Percentiles rank a stretch among this genome's conserved stretches.
Conservation (phyloP, 192 early-diverging fungal species). For the Thamnidium elegans region DNA sequence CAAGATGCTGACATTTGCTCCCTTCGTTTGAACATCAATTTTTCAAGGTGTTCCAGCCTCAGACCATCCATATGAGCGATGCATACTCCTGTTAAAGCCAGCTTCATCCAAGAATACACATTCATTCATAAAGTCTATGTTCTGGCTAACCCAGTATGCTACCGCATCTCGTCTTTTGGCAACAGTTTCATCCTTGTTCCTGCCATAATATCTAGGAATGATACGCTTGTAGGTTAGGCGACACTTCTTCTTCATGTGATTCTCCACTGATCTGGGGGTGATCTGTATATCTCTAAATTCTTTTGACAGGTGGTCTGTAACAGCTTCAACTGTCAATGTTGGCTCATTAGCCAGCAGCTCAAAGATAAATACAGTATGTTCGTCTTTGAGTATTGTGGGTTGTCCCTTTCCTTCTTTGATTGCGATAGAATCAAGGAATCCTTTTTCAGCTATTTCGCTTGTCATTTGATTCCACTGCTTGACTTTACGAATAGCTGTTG, state of each 20-base stretch:
- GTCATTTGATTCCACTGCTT: constrained; percentile 13
- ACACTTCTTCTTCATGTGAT: constrained; percentile 18
- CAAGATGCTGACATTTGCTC: constrained; percentile 18
- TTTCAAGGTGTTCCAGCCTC: constrained; percentile 14
- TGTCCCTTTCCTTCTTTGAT: constrained; percentile 10
- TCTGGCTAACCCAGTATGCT: constrained; percentile 11
- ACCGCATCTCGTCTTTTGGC: constrained; percentile 10
- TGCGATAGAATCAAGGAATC: constrained; percentile 12
- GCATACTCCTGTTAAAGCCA: constrained; percentile 11
- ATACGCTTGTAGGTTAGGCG: constrained; percentile 12
- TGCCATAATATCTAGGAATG: constrained; percentile 12
- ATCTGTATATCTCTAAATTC: constrained; percentile 14
- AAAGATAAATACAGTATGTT: constrained; percentile 24
- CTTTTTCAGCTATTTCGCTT: constrained; percentile 11
- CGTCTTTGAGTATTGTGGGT: constrained; percentile 7
- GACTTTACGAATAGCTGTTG: constrained; percentile 11
- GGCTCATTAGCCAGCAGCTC: constrained; percentile 15
- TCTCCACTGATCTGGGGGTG: constrained; percentile 4
- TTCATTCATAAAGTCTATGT: constrained; percentile 21
- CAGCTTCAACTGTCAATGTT: constrained; percentile 19
- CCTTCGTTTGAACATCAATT: constrained; percentile 17
- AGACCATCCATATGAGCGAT: constrained; percentile 14
- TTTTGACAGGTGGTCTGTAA: constrained; percentile 13
- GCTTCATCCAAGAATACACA: constrained; percentile 20
- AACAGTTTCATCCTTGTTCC: constrained; percentile 10